Percentiles rank a stretch among this genome's conserved stretches.
These are phyloP conservation scores for Aureobasidium zeae DNA, from an alignment of 2,329 filamentous ascomycete species.

Conservation along the genomic window DNA sequence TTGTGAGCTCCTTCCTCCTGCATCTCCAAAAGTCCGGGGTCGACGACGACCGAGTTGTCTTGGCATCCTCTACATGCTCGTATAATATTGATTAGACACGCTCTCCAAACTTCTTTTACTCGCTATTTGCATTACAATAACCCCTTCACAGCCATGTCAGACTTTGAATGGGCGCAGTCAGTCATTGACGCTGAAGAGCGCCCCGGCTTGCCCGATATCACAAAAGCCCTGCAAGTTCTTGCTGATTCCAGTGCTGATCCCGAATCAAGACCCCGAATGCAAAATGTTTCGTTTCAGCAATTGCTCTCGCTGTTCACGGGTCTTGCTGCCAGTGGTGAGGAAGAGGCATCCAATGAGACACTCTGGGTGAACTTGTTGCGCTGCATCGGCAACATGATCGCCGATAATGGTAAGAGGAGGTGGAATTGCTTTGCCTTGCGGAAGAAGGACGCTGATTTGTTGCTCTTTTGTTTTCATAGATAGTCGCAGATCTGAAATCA, in stretches of 20 bases:
- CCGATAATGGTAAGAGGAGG: constrained; percentile 17
- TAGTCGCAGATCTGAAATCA: constrained; percentile 6
- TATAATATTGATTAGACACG: constrained; percentile 6
- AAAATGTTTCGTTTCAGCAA: constrained; percentile 1
- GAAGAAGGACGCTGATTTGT: background rate
- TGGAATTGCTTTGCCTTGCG: no score
- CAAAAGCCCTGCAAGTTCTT: constrained; percentile 9
- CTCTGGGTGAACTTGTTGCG: constrained; percentile 12
- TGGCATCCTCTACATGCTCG: no score
- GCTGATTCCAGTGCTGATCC: constrained; percentile 6
- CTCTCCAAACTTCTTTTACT: background rate
- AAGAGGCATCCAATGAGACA: background rate
- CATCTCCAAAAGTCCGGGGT: constrained; percentile 12
- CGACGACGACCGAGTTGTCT: background rate
- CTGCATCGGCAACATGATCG: constrained; percentile 18
- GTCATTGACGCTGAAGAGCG: constrained; percentile 10
- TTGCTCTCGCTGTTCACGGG: constrained; percentile 5
- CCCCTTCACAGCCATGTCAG: background rate
- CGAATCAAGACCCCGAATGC: constrained; percentile 4
- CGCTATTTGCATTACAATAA: background rate
- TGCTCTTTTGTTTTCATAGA: background rate
- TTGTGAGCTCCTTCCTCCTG: background rate
- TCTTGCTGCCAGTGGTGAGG: background rate
- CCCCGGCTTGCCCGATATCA: background rate
- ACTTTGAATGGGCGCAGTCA: constrained; percentile 1